Evolutionary conservation across 179 eudicot genomes (phyloP), one percentile per base, ranked within the genome.

Genomic region (Sideroxylon spinosum): DNA sequence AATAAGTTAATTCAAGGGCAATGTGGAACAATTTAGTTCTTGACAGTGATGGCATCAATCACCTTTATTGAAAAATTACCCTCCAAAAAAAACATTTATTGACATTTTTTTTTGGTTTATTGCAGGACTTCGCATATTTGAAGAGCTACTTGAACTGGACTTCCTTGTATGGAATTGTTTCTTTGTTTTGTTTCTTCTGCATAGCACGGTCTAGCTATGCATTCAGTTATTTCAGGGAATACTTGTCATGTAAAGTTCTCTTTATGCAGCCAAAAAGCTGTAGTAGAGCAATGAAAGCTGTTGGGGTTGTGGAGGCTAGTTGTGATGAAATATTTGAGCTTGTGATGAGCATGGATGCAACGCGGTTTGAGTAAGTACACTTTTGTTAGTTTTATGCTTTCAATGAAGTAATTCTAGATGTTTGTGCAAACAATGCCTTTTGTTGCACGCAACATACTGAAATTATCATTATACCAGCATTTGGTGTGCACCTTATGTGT

Each of bases 221-320:
- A 52, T 32, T 66, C 37, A 52, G 61, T 56, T 57, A 44, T 73
- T 19, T 66, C 71, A 9, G 63, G 53, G 61, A 14, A 65, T n/a
- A 48, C 20, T 22, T 28, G 9, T 74, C 57, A n/a, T 66, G 20
- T 28, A 46, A 7, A 28, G 28, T 80, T 81, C 72, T 66, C 50
- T 73, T 53, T 75, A 46, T 87, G 83, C 90, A 96, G 98, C 99
- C 99, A 60, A 94, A 97, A 85, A 94, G 99, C 87, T 96, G 98
- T 86, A 94, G 99, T 84, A 88, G 98, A 87, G 99, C 98, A 73
- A 96, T 96, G 99, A 96, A 91, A 85, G 99, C 99, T 83, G 99
- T 91, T 50, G 99, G 99, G 71, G 97, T 96, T 70, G 99, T 96
- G 82, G 99, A 96, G 80, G 95, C 98, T 80, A 86, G 91, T 16